Percentiles rank a stretch among this genome's conserved stretches.
Conservation (phyloP, 2,329 filamentous ascomycete species). For the Penicillium sp. region DNA sequence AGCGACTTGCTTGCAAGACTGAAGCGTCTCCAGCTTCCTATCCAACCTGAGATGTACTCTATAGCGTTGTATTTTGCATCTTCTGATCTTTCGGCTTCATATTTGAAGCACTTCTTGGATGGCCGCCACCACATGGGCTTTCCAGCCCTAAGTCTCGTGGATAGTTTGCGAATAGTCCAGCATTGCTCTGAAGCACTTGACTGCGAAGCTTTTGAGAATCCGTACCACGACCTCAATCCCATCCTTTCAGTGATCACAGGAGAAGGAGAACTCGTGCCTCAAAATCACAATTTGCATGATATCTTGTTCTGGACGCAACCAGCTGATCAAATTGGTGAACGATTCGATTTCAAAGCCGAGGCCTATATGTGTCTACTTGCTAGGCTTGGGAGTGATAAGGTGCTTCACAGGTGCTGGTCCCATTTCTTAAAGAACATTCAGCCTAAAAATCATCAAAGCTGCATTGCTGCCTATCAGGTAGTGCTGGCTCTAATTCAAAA, state of each 20-base stretch:
- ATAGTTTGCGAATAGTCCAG: conserved; percentile 22
- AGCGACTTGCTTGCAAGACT: conserved; percentile 32
- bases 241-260: conserved; percentile 27
- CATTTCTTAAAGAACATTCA: conserved; percentile 11
- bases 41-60: conserved; percentile 14
- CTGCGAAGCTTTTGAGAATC: conserved; percentile 20
- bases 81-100: conserved; percentile 28
- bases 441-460: not conserved
- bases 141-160: not conserved
- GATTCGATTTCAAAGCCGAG: not conserved
- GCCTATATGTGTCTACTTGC: conserved; percentile 29
- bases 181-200: conserved; percentile 23
- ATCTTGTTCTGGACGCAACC: conserved; percentile 16
- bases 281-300: conserved; percentile 16
- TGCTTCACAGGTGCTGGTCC: conserved; percentile 26
- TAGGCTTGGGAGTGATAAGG: conserved; percentile 21
- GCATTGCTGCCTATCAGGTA: conserved; percentile 24
- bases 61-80: conserved; percentile 34
- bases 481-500: conserved; percentile 25
- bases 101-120: conserved; percentile 29
- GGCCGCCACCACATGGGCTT: conserved; percentile 10
- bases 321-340: not conserved
- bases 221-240: conserved; percentile 16
- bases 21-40: conserved; percentile 13
- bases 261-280: conserved; percentile 6